Evolutionary conservation across 768 basidiomycete genomes (phyloP), one percentile per base, ranked within the genome.

Genomic region (Tubosaeta sp.): DNA sequence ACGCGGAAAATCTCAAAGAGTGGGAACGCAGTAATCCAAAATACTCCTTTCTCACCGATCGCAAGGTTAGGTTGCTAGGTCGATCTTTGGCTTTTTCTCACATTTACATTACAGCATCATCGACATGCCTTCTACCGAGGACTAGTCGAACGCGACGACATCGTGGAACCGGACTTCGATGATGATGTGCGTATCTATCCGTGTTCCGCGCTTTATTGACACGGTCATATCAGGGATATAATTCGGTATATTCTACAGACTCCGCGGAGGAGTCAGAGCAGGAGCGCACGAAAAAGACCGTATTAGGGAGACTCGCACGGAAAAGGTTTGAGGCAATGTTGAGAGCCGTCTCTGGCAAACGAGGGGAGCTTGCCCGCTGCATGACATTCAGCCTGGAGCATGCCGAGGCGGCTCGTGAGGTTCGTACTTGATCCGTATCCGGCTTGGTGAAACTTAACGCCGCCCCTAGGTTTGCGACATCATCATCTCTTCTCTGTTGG

Each of bases 321-420:
- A 82, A 80, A 54, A 77, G 94, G 48, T 94, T 98, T 59, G 91
- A 96, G 69, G 82, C 84, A 3, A 91, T 97, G 84, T 76, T 99
- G 38, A 82, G 96, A 18, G 84, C 82, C 7, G 72, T 98, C 61
- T 85, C 84, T 7, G 94, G 94, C 3, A 84, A 86, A 59, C 75
- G 94, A 51, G 93, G 90, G 6, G 92, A 94, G 68, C 83, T 98
- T 34, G 96, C 92, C 29, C 78, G 93, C 21, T 93, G 90, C 54
- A 99, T 98, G 96, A 82, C 87, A n/a, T 98, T 98, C 65, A 90
- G 93, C 55, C 76, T 99, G 38, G 92, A 94, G 65, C 93, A 95
- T 62, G 95, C 94, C 1, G 95, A 98, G 69, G 94, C 94, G 16
- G 93, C 94, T 16, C 83, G 86, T 49, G 94, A 96, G 76, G 94